phyloP scores from a whole-genome alignment of 2,329 filamentous ascomycete species.

The Penicillium sp. region DNA sequence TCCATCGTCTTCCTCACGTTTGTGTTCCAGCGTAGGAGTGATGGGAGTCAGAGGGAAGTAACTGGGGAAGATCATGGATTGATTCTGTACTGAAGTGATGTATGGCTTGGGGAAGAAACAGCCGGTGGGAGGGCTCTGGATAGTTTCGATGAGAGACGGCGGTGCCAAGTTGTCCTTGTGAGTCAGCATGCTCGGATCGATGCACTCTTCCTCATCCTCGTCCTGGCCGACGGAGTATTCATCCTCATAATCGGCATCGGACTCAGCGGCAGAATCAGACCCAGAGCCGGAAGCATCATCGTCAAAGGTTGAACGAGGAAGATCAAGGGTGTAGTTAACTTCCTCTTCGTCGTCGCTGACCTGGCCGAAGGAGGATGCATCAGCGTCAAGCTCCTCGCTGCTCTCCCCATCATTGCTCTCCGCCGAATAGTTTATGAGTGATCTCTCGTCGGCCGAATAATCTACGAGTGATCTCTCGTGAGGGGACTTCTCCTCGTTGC shows the following conservation, averaged over 20 bases:
- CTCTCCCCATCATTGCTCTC: conserved; percentile 1
- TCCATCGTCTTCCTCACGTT: conserved; percentile 23
- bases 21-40: neutral
- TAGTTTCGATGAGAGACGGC: neutral
- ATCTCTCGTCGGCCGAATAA: neutral
- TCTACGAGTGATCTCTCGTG: conserved; percentile 3
- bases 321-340: neutral
- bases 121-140: neutral
- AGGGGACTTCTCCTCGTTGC: neutral
- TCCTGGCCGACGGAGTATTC: neutral
- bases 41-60: neutral
- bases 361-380: neutral
- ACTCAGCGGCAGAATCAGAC: neutral
- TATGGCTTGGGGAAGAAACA: neutral
- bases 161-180: neutral
- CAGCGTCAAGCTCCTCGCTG: neutral
- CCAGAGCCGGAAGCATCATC: neutral
- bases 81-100: neutral
- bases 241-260: neutral
- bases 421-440: neutral
- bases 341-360: neutral
- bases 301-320: neutral
- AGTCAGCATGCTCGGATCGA: conserved; percentile 3
- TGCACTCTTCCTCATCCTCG: conserved; percentile 6
- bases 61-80: neutral